Percentiles rank a stretch among this genome's conserved stretches.
Conservation (phyloP, 768 basidiomycete species). For the Naganishia kalamii region DNA sequence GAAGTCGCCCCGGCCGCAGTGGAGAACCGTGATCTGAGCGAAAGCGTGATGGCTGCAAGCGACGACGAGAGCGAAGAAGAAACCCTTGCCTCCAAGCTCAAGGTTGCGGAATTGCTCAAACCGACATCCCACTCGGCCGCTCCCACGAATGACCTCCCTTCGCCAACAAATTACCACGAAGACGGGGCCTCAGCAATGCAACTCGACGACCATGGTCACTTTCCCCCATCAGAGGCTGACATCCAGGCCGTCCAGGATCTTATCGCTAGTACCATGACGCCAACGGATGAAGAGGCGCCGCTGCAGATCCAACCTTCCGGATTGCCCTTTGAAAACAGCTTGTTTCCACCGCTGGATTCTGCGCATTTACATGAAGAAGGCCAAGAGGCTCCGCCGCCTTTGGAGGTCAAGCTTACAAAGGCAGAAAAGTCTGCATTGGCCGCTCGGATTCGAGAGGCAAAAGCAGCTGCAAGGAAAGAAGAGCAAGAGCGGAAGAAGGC, state of each 20-base stretch:
- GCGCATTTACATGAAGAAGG: not conserved
- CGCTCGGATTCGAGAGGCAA: slow-evolving; percentile 11
- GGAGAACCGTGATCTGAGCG: not conserved
- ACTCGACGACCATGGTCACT: not conserved
- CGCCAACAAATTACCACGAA: not conserved
- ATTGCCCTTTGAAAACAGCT: not conserved
- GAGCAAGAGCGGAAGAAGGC: slow-evolving; percentile 12
- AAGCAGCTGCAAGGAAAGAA: slow-evolving; percentile 12
- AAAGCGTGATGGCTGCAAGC: not conserved
- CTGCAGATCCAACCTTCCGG: not conserved
- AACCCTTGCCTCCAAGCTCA: slow-evolving; percentile 14
- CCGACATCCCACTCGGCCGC: not conserved
- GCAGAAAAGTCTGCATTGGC: slow-evolving; percentile 11
- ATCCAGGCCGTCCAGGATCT: slow-evolving; percentile 11
- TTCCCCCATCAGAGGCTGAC: slow-evolving; percentile 3
- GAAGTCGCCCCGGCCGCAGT: no score
- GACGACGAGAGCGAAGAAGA: slow-evolving; percentile 23
- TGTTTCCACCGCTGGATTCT: not conserved
- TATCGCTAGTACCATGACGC: not conserved
- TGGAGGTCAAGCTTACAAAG: slow-evolving; percentile 9
- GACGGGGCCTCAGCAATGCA: not conserved
- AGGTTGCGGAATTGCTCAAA: not conserved
- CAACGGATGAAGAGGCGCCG: not conserved
- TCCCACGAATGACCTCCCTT: not conserved
- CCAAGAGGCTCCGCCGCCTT: not conserved